Base-by-base conservation (phyloP, 768 basidiomycete genomes). In the Coprinopsis strossmayeri region DNA sequence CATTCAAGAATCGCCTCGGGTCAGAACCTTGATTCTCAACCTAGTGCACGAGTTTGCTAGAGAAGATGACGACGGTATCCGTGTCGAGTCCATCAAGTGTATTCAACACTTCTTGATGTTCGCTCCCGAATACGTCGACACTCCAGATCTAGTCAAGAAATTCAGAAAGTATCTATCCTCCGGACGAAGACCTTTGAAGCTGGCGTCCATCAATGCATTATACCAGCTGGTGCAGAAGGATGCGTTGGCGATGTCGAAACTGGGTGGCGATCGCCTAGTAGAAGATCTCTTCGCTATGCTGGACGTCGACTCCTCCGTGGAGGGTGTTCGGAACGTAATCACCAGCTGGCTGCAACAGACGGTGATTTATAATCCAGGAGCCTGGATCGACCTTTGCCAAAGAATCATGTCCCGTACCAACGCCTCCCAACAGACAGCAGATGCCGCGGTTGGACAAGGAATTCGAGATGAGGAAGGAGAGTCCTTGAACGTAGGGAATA, bases 41-140 rank as follows among this genome's bases (percentile, higher is more conserved):
- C 76, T 98, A 15, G 86, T 97, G 3, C 78, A 84, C 50, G 87
- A 92, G 56, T 91, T 97, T 59, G 81, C 82, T 2, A 66, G 79
- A 34, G 94, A 97, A 58, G 79, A 82, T 2, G 91, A 96, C 55
- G 91, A 95, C 59, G 83, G 84, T 1, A 84, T 93, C 47, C 76
- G 84, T 30, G 89, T 98, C 1, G 92, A 97, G 63, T 93, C 93
- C 1, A 94, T 97, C 64, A 90, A 87, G 65, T 95, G 93, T 64
- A 84, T 92, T 10, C 95, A 98, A 58, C 95, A 98, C 61, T 86
- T 96, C 71, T 76, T 98, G 34, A 95, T 99, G 82, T 98, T 98
- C 56, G 86, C 90, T 0, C 86, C 92, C 0, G 81, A 89, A 53
- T 77, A 90, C 46, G 81, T 91, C 49, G 75, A 92, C 51, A 78